These are phyloP conservation scores for Fusarium kyushuense DNA, from an alignment of 2,329 filamentous ascomycete genomes.

Conservation along the genomic window DNA sequence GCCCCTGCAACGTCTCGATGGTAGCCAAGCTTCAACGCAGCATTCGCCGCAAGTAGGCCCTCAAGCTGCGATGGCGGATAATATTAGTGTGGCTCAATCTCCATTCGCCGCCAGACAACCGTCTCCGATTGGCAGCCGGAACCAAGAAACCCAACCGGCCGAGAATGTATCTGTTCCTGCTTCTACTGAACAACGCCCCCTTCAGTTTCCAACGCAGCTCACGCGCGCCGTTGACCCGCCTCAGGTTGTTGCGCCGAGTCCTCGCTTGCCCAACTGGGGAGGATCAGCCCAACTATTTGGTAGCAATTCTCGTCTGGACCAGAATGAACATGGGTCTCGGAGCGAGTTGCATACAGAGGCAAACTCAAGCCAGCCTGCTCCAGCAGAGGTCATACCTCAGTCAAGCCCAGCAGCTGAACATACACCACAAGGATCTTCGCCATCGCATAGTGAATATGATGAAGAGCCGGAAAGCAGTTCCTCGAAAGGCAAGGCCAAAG, in stretches of 20 bases:
- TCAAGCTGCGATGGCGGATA: conserved; percentile 32
- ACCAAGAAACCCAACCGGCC: conserved; percentile 27
- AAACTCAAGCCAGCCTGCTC: conserved; percentile 20
- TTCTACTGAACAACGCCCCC: conserved; percentile 24
- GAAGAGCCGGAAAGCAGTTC: conserved; percentile 26
- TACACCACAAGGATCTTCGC: conserved; percentile 18
- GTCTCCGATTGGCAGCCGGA: conserved; percentile 29
- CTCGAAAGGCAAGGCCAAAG: conserved; percentile 59
- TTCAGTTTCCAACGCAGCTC: conserved; percentile 31
- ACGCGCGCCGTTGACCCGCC: conserved; percentile 42
- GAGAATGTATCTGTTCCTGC: conserved; percentile 8
- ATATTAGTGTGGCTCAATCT: conserved; percentile 18
- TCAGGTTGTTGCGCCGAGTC: conserved; percentile 61
- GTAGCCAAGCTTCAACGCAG: conserved; percentile 41
- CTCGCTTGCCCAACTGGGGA: conserved; percentile 64
- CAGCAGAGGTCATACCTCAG: conserved; percentile 16
- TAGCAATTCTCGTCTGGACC: conserved; percentile 47
- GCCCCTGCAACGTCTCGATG: conserved; percentile 68
- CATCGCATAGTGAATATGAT: conserved; percentile 32
- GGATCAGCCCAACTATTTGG: conserved; percentile 63
- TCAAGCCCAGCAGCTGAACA: conserved; percentile 19
- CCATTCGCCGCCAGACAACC: conserved; percentile 30
- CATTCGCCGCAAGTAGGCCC: conserved; percentile 43
- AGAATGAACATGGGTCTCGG: conserved; percentile 35
- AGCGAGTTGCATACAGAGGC: conserved; percentile 25